Percentiles rank a stretch among this genome's conserved stretches.
These are phyloP conservation scores for Boletus fagicola DNA, from an alignment of 768 basidiomycete genomes.

Conservation along the genomic window DNA sequence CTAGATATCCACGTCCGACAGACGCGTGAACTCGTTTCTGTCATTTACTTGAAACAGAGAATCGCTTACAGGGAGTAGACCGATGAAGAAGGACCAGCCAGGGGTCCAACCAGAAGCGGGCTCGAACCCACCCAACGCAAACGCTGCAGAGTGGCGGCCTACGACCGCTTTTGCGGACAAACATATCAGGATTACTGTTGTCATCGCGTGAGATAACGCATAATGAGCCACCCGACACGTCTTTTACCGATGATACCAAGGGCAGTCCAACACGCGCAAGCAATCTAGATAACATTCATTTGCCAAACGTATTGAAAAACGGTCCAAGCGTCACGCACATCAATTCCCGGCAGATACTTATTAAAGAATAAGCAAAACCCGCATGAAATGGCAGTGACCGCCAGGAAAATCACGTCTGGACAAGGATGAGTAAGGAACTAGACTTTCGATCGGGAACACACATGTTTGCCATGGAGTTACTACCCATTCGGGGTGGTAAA, in stretches of 20 bases:
- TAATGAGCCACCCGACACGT: neutral
- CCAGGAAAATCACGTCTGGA: conserved; percentile 56
- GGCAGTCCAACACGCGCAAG: conserved; percentile 63
- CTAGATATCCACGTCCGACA: conserved; percentile 11
- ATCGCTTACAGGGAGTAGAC: conserved; percentile 50
- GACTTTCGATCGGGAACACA: conserved; percentile 20
- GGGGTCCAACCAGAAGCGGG: conserved; percentile 66
- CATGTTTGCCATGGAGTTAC: conserved; percentile 62
- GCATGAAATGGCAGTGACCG: conserved; percentile 45
- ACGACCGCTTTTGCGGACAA: conserved; percentile 56
- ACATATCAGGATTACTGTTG: conserved; percentile 53
- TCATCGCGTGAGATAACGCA: conserved; percentile 14
- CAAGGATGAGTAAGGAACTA: neutral
- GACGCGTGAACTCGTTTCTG: neutral
- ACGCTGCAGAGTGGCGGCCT: conserved; percentile 53
- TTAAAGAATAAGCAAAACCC: conserved; percentile 58
- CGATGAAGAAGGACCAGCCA: conserved; percentile 70
- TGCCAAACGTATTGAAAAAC: neutral
- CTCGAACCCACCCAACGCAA: conserved; percentile 58
- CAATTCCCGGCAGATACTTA: conserved; percentile 46
- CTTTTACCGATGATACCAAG: conserved; percentile 49
- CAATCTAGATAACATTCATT: conserved; percentile 37
- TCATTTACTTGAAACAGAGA: neutral
- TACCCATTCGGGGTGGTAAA: conserved; percentile 58
- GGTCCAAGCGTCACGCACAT: conserved; percentile 35